Evolutionary conservation across 176 grass and related monocot species (phyloP), one percentile per base, ranked within the genome.

Genomic region (Cenchrus purpureus): DNA sequence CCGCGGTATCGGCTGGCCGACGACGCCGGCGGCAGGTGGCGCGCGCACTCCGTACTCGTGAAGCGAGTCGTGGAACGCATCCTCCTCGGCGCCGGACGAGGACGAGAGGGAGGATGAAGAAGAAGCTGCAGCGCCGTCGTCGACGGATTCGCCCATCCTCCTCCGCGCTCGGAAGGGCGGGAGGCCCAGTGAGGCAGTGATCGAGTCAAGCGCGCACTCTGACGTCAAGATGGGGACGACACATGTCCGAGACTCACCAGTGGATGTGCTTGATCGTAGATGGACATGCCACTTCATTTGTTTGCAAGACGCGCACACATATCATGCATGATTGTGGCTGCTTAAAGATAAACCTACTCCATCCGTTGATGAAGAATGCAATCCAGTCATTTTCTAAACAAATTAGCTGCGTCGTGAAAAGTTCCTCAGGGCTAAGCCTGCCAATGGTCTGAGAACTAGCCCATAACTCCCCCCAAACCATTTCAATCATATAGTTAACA

Each of bases 21-120:
- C 60, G 67, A 11, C 20, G 45, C 3, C 20, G 45, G 6, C 56
- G 15, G 40, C 12, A 25, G 49, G 20, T 12, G 74, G 34, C 60
- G 63, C 80, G 61, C 29, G 83, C 74, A n/a, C 80, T 68, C 31
- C 65, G 79, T 85, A 45, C 34, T 48, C 40, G 12, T 25, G 4
- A 46, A 68, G 55, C 49, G 68, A 71, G 3, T 57, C 49, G 7
- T 45, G 87, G 48, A 79, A 63, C 51, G 79, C 51, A 10, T 86
- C 65, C 12, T 62, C 84, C 15, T 77, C 83, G 65, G 28, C 66
- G 11, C 74, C 37, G 19, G 71, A 79, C 44, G 61, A 59, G 14
- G 71, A 45, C 28, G 71, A 31, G 25, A 73, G 0, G 44, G 57
- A 58, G 34, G 70, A 25, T 0, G 86, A 68, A 16, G 65, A 49